Base-by-base conservation (phyloP, 2,329 filamentous ascomycete species). In the Exophiala sp. region DNA sequence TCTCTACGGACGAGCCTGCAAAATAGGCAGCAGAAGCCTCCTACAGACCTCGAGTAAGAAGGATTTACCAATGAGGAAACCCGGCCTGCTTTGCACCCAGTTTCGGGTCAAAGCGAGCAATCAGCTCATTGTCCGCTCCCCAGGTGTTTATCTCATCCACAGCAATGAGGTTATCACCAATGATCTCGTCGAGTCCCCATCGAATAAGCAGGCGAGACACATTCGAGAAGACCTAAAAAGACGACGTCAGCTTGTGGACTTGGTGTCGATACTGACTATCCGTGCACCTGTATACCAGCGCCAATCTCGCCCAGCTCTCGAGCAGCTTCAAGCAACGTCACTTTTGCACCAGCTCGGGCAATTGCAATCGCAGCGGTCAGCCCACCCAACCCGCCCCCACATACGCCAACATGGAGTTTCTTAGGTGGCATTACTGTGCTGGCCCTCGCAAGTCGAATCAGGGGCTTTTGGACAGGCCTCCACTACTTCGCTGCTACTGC, bases 281-380 rank as follows among this genome's bases (percentile, higher is more conserved):
- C 9, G 20, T 11, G 18, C 61, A 64, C 61, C 39, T 64, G 62
- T 12, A 64, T 64, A 4, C 61, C 62, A 14, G 62, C 61, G 3
- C 61, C 62, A 29, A 73, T 71, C 58, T 77, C 74, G 47, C 71
- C 70, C 7, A 76, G 66, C 60, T 72, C 66, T 47, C 62, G 60
- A 5, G 74, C 71, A 10, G 67, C 65, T 60, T 77, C 75, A 2
- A 76, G 64, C 1, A 76, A 69, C 0, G 70, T 75, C 2, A 76
- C 69, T 11, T 63, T 59, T 38, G 70, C 69, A 1, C 72, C 72
- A 24, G 70, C 68, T 5, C 69, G 63, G 20, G 71, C 68, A 43
- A 71, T 68, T 53, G 74, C 70, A 50, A 76, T 75, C 7, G 73
- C 69, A 14, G 74, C 71, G 12, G 73, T 71, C 7, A 76, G 65